Conservation (phyloP, 2,329 filamentous ascomycete genomes). For the Sporothrix sp. region DNA sequence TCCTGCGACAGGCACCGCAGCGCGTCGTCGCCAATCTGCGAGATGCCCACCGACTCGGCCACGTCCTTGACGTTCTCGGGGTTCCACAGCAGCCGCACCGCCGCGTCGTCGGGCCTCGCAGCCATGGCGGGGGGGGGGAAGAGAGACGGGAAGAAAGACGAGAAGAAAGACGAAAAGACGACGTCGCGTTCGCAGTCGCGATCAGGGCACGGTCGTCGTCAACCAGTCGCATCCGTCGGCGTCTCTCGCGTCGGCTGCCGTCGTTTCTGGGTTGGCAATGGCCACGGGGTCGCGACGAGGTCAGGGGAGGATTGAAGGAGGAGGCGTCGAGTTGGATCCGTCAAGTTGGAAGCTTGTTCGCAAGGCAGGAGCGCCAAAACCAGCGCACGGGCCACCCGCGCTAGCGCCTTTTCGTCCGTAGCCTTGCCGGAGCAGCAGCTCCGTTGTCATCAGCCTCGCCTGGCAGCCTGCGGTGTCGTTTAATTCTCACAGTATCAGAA, state of each 20-base stretch:
- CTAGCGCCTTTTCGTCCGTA: not conserved
- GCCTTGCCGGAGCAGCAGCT: not conserved
- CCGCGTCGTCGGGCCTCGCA: slow-evolving; percentile 7
- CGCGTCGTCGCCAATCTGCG: slow-evolving; percentile 71
- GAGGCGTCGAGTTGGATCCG: not conserved
- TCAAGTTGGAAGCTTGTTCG: not conserved
- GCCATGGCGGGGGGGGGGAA: not conserved
- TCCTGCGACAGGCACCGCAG: slow-evolving; percentile 83
- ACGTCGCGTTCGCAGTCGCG: too few species aligned
- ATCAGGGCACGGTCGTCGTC: too few species aligned
- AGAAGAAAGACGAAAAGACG: not conserved
- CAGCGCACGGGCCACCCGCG: not conserved
- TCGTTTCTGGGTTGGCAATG: too few species aligned
- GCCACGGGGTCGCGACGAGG: not conserved
- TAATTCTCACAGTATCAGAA: too few species aligned
- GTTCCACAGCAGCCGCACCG: slow-evolving; percentile 65
- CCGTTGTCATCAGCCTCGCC: not conserved
- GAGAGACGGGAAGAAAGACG: not conserved
- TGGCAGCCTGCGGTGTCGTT: too few species aligned
- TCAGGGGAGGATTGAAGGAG: not conserved
- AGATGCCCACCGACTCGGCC: slow-evolving; percentile 88
- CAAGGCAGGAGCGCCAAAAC: not conserved
- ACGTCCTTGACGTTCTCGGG: slow-evolving; percentile 92
- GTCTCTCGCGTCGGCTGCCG: too few species aligned
- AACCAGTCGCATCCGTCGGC: too few species aligned